phyloP scores from a whole-genome alignment of 768 basidiomycete genomes.

The Suillus subaureus region DNA sequence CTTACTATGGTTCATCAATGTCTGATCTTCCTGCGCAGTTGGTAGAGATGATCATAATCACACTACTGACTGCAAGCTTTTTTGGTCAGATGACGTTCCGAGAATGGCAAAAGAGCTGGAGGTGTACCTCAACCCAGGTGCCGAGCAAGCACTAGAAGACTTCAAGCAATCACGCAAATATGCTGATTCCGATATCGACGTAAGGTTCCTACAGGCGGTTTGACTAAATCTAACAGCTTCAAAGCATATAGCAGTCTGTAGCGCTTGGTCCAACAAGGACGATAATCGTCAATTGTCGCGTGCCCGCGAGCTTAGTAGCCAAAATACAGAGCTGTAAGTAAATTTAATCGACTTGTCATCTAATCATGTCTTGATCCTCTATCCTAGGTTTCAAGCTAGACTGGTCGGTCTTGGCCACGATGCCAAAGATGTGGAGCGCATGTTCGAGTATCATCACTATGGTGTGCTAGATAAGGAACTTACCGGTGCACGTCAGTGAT shows the following conservation, averaged over 20 bases:
- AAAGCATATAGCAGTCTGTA: not conserved
- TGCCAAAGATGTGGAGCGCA: not conserved
- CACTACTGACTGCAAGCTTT: conserved; percentile 28
- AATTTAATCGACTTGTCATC: not conserved
- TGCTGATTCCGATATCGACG: conserved; percentile 1
- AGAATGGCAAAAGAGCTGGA: conserved; percentile 22
- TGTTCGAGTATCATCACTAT: not conserved
- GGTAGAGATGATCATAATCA: conserved; percentile 30
- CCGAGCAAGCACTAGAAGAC: conserved; percentile 27
- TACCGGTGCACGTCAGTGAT: conserved; percentile 4
- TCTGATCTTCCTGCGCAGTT: conserved; percentile 20
- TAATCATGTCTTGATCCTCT: not conserved
- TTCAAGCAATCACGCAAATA: conserved; percentile 24
- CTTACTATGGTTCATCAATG: not conserved
- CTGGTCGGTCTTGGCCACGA: not conserved
- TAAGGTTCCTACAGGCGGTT: not conserved
- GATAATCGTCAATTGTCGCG: not conserved
- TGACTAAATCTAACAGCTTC: not conserved
- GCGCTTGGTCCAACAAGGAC: not conserved
- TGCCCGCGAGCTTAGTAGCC: not conserved
- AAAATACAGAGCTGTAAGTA: not conserved
- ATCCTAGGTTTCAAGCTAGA: not conserved
- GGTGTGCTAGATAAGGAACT: not conserved
- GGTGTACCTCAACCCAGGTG: conserved; percentile 20
- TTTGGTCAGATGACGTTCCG: conserved; percentile 36